Evolutionary conservation across 768 basidiomycete genomes (phyloP).

Genomic region (Trametes meyenii): DNA sequence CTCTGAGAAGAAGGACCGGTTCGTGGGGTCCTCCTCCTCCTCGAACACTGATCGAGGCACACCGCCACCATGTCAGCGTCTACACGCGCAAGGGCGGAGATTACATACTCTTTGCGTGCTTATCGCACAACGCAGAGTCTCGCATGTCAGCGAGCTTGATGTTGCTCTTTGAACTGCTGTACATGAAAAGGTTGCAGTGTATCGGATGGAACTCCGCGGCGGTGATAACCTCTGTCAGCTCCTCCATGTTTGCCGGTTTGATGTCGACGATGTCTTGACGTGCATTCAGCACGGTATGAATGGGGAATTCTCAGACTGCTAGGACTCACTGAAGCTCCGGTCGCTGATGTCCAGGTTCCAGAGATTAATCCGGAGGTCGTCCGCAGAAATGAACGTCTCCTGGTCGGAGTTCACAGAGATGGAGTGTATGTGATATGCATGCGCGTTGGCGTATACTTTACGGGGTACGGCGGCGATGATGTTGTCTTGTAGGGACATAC

Average conservation of each 20-base stretch:
- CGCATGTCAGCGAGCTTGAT: conserved; percentile 99
- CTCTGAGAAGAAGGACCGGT: conserved; percentile 98
- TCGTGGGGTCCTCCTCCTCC: conserved; percentile 97
- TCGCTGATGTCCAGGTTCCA: conserved; percentile 99
- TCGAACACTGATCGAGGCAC: conserved; percentile 77
- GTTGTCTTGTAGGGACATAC: conserved; percentile 92
- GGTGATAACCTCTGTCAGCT: conserved; percentile 99
- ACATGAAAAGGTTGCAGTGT: conserved; percentile 99
- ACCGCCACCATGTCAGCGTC: conserved; percentile 10
- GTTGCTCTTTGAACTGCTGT: conserved; percentile 98
- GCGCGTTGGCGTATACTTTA: conserved; percentile 98
- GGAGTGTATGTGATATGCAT: conserved; percentile 99
- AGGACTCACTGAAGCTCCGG: conserved; percentile 93
- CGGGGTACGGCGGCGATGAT: conserved; percentile 98
- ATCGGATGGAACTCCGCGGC: conserved; percentile 98
- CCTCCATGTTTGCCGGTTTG: conserved; percentile 99
- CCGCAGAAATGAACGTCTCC: conserved; percentile 99
- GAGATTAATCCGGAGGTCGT: conserved; percentile 94
- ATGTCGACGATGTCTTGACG: conserved; percentile 97
- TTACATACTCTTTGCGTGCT: conserved; percentile 89
- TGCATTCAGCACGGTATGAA: background rate
- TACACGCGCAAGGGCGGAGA: conserved; percentile 2
- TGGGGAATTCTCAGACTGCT: conserved; percentile 2
- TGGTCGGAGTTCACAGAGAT: conserved; percentile 99
- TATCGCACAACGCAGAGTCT: conserved; percentile 94